Base-by-base conservation (phyloP, 1,139 yeast species). In the Geotrichum europaeum region DNA sequence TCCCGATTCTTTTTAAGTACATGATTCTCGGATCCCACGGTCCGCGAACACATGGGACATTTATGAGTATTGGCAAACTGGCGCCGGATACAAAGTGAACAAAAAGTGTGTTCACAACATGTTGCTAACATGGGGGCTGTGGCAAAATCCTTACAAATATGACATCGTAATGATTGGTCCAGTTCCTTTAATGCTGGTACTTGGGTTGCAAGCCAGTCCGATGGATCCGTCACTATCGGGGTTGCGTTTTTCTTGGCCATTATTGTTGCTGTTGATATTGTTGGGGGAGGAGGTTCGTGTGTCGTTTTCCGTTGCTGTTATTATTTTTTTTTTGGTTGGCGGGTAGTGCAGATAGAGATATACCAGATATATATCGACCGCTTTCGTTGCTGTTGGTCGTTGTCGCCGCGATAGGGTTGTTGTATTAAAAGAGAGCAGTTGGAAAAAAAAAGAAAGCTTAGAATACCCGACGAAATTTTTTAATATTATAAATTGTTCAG, bases 111-210 rank as follows among this genome's bases (percentile, higher is more conserved):
- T 4, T 52, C 49, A 55, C 89, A 87, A 55, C 89, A 87, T 6
- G 86, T 81, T 0, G 97, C 89, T 53, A 88, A 76, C 60, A 90
- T 91, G 1, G 99, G 98, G 0, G 95, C 92, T 53, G 76, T 79
- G 63, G 89, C 78, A 65, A 87, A 84, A 63, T 91, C 97, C 70
- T 92, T 90, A 72, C 99, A 94, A n/a, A 94, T 87, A 67, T 87
- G 91, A 69, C 99, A 94, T 69, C 96, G 73, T 61, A 91, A 78
- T 20, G 87, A 77, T 1, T 88, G 78, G 65, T 92, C 97, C 6
- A 92, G 74, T 57, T 81, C 85, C 1, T 79, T 69, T 12, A 91
- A 71, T 30, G 73, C 75, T 6, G 96, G 91, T 4, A 86, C 68
- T 32, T 69, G 67, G 1, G 90, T 80, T 1, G 63, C 56, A 15